A percentile compares a stretch with the other conserved stretches of the same genome.
Conservation (phyloP, 1,284 basidiomycete genomes). For the Porodaedalea pini region DNA sequence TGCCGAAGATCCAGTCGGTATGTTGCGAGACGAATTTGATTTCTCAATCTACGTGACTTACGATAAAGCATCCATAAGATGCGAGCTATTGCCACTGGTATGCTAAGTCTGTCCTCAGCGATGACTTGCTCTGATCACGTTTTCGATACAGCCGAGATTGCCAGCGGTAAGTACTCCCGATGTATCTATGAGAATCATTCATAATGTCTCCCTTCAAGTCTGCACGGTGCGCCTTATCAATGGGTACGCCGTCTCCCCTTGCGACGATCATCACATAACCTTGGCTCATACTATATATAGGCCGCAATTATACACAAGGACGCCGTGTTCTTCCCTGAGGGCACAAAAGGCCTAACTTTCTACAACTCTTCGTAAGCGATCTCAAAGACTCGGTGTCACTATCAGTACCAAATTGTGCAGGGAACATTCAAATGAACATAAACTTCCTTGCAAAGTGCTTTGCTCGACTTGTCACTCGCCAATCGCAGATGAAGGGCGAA, state of each 20-base stretch:
- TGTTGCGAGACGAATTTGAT: not conserved
- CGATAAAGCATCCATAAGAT: not conserved
- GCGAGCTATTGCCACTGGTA: constrained; percentile 12
- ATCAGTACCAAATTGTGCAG: not conserved
- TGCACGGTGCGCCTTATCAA: constrained; percentile 18
- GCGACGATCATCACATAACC: not conserved
- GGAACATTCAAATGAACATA: constrained; percentile 4
- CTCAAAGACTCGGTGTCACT: not conserved
- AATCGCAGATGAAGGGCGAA: constrained; percentile 17
- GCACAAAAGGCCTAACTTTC: constrained; percentile 9
- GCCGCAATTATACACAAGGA: constrained; percentile 17
- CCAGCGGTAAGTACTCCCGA: constrained; percentile 3
- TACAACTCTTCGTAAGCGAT: not conserved
- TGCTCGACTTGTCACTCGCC: constrained; percentile 13
- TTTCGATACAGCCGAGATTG: constrained; percentile 12
- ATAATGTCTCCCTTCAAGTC: not conserved
- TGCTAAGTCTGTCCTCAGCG: too few species aligned
- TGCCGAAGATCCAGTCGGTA: constrained; percentile 14
- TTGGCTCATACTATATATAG: not conserved
- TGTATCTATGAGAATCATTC: not conserved
- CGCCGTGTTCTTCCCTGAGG: constrained; percentile 10
- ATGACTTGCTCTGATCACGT: not conserved
- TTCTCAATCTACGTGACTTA: not conserved
- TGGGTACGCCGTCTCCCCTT: constrained; percentile 4
- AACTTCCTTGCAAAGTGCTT: constrained; percentile 11